Base-by-base conservation (phyloP, 2,329 filamentous ascomycete species). In the Kalaharituber pfeilii region DNA sequence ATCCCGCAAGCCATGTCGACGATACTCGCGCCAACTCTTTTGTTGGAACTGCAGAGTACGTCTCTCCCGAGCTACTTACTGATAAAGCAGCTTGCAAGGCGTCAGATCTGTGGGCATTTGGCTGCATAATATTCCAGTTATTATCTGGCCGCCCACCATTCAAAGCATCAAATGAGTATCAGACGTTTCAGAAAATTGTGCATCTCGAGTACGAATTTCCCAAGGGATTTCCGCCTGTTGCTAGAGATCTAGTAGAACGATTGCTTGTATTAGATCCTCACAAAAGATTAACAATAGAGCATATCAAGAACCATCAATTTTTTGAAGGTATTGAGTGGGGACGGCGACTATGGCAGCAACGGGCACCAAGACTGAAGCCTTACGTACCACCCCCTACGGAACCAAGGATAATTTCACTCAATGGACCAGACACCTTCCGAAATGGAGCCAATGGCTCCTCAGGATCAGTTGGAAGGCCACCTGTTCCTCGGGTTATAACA, bases 111-210 rank as follows among this genome's bases (percentile, higher is more conserved):
- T 98, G 91, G 91, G 91, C 91, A 2, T 98, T 94, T 71, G 91
- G 91, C 8, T 98, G 91, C 71, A 98, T 98, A 63, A 80, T 98
- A 59, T 98, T 94, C 67, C 91, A 98, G 68, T 76, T 98, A 25
- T 73, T 98, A 29, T 84, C 85, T n/a, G 91, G 91, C n/a, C 76
- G 91, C 57, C 91, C 91, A 5, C 91, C 91, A 0, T 98, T 98
- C 73, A 98, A 98, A 68, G 91, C 84, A 39, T 84, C 77, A 13
- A 95, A 94, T 62, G 91, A 98, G 67, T 98, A 96, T 65, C 76
- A 91, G 66, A 98, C 91, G 0, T 98, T 98, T 66, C 91, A 98
- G 67, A 98, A 96, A 69, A 98, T 98, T 65, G 86, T 98, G 52
- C 82, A 78, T 28, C 74, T 98, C 44, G 89, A 98, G 53, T 98